Evolutionary conservation across 192 early-diverging fungal species (phyloP).

Genomic region (Hyaloraphidium curvatum): DNA sequence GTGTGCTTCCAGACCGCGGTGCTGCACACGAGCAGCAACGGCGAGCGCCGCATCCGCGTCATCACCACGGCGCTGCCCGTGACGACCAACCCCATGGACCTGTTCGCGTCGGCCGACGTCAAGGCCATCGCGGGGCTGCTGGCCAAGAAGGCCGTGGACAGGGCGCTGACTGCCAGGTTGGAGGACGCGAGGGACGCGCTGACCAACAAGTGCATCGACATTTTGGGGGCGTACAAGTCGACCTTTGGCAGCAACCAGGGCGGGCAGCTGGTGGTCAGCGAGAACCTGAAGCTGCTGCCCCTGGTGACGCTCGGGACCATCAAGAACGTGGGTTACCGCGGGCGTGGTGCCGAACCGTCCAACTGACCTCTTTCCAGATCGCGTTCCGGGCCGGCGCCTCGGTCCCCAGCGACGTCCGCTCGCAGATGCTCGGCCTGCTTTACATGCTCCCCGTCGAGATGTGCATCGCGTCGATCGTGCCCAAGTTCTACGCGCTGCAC

Average conservation of each 20-base stretch:
- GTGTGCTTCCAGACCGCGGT: constrained; percentile 92
- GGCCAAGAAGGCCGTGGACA: constrained; percentile 80
- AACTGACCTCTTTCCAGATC: constrained; percentile 11
- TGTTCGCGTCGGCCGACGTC: constrained; percentile 71
- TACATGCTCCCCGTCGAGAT: constrained; percentile 67
- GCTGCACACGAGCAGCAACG: constrained; percentile 69
- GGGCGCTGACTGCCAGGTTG: constrained; percentile 60
- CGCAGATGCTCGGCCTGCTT: constrained; percentile 55
- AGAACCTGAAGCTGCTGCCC: constrained; percentile 72
- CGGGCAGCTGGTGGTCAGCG: constrained; percentile 60
- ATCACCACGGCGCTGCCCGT: constrained; percentile 77
- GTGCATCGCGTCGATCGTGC: constrained; percentile 44
- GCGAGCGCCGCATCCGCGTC: constrained; percentile 83
- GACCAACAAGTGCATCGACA: constrained; percentile 64
- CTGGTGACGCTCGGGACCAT: constrained; percentile 58
- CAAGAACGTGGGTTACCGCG: constrained; percentile 49
- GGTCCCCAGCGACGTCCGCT: constrained; percentile 62
- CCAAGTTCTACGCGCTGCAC: constrained; percentile 70
- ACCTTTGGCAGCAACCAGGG: constrained; percentile 49
- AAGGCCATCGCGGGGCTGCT: constrained; percentile 59
- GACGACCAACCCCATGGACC: constrained; percentile 52
- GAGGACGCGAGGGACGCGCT: constrained; percentile 90
- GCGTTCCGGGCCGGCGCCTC: constrained; percentile 24
- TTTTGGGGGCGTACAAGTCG: constrained; percentile 82
- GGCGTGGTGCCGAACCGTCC: neutral